Percentiles rank a stretch among this genome's conserved stretches.
phyloP scores from a whole-genome alignment of 495 filamentous ascomycete species.

The Daldinia loculata region DNA sequence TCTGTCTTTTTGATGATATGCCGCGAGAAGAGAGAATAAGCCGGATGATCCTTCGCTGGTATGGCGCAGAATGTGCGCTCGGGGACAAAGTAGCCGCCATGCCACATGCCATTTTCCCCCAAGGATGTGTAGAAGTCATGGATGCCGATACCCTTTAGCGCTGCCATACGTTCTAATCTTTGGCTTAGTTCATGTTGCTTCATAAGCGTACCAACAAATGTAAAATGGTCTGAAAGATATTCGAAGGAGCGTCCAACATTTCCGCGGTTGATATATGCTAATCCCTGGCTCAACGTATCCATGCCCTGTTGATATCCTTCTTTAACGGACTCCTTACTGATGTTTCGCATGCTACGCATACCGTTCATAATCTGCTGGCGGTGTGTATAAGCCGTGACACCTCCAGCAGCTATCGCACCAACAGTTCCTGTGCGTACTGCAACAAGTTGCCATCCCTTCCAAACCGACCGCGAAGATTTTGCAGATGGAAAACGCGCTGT shows the following conservation, averaged over 20 bases:
- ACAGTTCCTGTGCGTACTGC: conserved; percentile 88
- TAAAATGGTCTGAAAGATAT: conserved; percentile 58
- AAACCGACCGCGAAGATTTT: conserved; percentile 46
- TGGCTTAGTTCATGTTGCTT: conserved; percentile 53
- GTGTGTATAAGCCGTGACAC: conserved; percentile 85
- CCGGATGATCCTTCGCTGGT: conserved; percentile 50
- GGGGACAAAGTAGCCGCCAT: conserved; percentile 62
- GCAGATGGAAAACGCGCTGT: conserved; percentile 27
- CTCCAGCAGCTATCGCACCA: conserved; percentile 86
- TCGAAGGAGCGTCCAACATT: conserved; percentile 58
- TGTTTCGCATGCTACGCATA: conserved; percentile 49
- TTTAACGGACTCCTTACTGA: conserved; percentile 51
- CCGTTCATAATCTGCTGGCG: conserved; percentile 75
- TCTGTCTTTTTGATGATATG: conserved; percentile 74
- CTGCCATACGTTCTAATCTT: conserved; percentile 53
- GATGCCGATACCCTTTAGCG: conserved; percentile 52
- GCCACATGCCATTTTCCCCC: conserved; percentile 62
- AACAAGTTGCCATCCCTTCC: conserved; percentile 79
- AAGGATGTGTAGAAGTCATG: conserved; percentile 52
- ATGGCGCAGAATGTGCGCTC: conserved; percentile 62
- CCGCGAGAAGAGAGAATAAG: conserved; percentile 60
- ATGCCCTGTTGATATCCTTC: conserved; percentile 55
- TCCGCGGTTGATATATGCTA: conserved; percentile 59
- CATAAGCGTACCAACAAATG: conserved; percentile 57
- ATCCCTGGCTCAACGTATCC: conserved; percentile 58